Evolutionary conservation across 495 filamentous ascomycete species (phyloP).

Genomic region (Staphylotrichum longicolle): DNA sequence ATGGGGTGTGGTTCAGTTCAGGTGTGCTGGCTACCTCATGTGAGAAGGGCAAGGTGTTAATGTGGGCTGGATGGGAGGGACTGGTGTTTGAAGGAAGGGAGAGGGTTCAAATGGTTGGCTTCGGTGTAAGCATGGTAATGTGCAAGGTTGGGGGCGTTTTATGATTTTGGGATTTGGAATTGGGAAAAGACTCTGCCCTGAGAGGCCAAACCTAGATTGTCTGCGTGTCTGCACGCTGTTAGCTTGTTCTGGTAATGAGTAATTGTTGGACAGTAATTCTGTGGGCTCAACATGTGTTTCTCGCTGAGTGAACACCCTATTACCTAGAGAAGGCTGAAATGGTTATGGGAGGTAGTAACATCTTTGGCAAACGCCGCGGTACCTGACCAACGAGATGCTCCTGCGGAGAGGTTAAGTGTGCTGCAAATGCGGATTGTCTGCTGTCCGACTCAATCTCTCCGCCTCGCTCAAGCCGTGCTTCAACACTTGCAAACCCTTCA

Average conservation of each 20-base stretch:
- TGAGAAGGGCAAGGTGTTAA: neutral
- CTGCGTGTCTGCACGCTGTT: neutral
- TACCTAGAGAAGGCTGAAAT: too few species aligned
- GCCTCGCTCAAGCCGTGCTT: too few species aligned
- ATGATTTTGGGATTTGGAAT: neutral
- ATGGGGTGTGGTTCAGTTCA: too few species aligned
- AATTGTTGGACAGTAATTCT: neutral
- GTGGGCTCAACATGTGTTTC: too few species aligned
- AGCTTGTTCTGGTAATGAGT: constrained; percentile 32
- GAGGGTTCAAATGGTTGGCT: neutral
- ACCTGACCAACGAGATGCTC: too few species aligned
- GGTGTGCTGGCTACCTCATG: neutral
- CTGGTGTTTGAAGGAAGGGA: neutral
- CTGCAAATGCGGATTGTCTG: too few species aligned
- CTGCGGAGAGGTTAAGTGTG: too few species aligned
- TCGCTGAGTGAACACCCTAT: too few species aligned
- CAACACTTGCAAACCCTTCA: too few species aligned
- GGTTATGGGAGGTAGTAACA: too few species aligned
- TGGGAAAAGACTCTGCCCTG: neutral
- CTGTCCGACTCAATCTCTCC: too few species aligned
- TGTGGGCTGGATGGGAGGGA: neutral
- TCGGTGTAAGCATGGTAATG: constrained; percentile 3
- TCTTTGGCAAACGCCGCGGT: too few species aligned
- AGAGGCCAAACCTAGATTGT: constrained; percentile 11
- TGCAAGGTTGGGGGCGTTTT: neutral